These are phyloP conservation scores for Lasiodiplodia theobromae DNA, from an alignment of 2,329 filamentous ascomycete genomes.

Conservation along the genomic window DNA sequence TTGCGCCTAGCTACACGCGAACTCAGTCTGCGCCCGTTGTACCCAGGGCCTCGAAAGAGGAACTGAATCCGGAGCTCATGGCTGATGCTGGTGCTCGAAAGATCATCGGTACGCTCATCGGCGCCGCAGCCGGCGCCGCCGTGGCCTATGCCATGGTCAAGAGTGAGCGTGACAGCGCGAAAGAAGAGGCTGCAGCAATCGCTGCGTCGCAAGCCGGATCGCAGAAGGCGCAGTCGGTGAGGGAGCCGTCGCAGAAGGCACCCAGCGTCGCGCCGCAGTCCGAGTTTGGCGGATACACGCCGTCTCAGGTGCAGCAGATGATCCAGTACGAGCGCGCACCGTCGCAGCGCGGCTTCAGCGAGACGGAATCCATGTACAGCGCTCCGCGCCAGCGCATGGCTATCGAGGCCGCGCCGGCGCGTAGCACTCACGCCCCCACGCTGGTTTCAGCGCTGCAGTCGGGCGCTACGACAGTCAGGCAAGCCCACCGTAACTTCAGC, in stretches of 20 bases:
- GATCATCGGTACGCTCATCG: slow-evolving; percentile 77
- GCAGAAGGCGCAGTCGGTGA: slow-evolving; percentile 10
- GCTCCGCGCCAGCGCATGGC: slow-evolving; percentile 40
- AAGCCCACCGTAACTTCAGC: slow-evolving; percentile 46
- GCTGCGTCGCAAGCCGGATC: slow-evolving; percentile 13
- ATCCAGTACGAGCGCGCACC: slow-evolving; percentile 29
- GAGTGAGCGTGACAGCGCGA: slow-evolving; percentile 59
- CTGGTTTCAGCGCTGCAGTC: slow-evolving; percentile 30
- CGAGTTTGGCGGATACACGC: slow-evolving; percentile 11
- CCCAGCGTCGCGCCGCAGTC: slow-evolving; percentile 18
- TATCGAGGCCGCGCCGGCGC: slow-evolving; percentile 48
- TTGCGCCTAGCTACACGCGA: slow-evolving; percentile 38
- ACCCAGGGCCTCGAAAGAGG: slow-evolving; percentile 36
- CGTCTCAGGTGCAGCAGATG: slow-evolving; percentile 30
- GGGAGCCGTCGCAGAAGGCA: slow-evolving; percentile 13
- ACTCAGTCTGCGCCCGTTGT: slow-evolving; percentile 44
- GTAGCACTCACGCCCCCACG: slow-evolving; percentile 39
- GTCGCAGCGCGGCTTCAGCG: slow-evolving; percentile 46
- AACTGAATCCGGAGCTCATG: slow-evolving; percentile 42
- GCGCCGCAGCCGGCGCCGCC: slow-evolving; percentile 78
- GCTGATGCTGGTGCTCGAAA: slow-evolving; percentile 65
- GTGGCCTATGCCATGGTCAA: slow-evolving; percentile 77
- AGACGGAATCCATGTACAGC: slow-evolving; percentile 39
- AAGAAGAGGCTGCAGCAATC: slow-evolving; percentile 46
- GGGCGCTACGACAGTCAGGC: slow-evolving; percentile 17